Conservation (phyloP, 1,284 basidiomycete species). For the Trichosporon faecale region DNA sequence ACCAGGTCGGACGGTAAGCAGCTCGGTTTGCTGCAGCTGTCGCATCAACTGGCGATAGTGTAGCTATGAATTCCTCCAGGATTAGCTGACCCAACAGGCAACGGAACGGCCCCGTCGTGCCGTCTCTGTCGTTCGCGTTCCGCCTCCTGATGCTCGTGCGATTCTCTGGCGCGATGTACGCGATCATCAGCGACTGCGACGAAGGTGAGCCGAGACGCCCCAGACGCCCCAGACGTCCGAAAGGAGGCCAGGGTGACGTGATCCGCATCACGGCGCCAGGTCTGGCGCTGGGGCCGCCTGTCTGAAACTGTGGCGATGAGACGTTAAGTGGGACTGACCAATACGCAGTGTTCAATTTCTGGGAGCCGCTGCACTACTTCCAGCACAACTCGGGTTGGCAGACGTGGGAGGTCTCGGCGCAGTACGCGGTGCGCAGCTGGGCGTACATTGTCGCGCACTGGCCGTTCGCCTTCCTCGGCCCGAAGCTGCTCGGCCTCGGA, state of each 20-base stretch:
- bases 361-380: slow-evolving; percentile 93
- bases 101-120: slow-evolving; percentile 65
- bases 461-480: slow-evolving; percentile 48
- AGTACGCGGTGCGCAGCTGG: slow-evolving; percentile 89
- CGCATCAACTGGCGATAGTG: too few species aligned
- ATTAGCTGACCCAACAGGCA: slow-evolving; percentile 26
- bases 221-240: too few species aligned
- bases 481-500: slow-evolving; percentile 47
- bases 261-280: not conserved
- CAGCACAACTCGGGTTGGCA: slow-evolving; percentile 83
- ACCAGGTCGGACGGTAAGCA: slow-evolving; percentile 44
- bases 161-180: slow-evolving; percentile 86
- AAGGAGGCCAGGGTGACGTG: not conserved
- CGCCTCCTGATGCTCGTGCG: slow-evolving; percentile 78
- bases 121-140: slow-evolving; percentile 75
- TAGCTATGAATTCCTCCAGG: too few species aligned
- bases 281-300: not conserved
- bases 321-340: too few species aligned
- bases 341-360: slow-evolving; percentile 90
- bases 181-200: slow-evolving; percentile 94
- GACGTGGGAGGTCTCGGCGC: slow-evolving; percentile 94
- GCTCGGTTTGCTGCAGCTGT: too few species aligned
- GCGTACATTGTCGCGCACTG: slow-evolving; percentile 78
- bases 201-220: too few species aligned
- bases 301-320: slow-evolving; percentile 1